Conservation (phyloP, 257 asterid genomes). For the Galeopsis tetrahit region DNA sequence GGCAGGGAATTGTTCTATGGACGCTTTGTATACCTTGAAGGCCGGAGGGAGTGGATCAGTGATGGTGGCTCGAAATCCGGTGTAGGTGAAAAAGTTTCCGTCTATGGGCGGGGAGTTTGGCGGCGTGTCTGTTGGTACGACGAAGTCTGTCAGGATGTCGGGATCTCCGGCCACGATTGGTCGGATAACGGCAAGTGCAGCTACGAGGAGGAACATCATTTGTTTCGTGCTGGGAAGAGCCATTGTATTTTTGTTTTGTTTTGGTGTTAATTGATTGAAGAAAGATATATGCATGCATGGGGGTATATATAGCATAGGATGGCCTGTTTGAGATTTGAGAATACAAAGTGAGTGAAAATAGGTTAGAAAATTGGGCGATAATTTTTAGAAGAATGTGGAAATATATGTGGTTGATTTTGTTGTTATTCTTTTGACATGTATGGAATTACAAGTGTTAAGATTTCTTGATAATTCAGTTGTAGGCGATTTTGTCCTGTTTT, state of each 20-base stretch:
- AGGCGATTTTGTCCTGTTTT: too few relatives aligned
- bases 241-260: constrained; percentile 9
- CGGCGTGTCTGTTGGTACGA: constrained; percentile 41
- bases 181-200: constrained; percentile 24
- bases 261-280: not conserved
- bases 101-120: constrained; percentile 30
- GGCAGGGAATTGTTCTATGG: constrained; percentile 52
- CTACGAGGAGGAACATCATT: not conserved
- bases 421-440: not conserved
- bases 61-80: constrained; percentile 45
- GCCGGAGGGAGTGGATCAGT: constrained; percentile 42
- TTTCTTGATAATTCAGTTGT: not conserved
- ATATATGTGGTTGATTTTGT: constrained; percentile 19
- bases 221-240: constrained; percentile 17
- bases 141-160: constrained; percentile 55
- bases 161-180: constrained; percentile 46
- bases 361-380: not conserved
- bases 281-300: too few relatives aligned
- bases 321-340: constrained; percentile 10
- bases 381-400: not conserved
- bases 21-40: constrained; percentile 50
- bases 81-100: constrained; percentile 56
- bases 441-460: not conserved
- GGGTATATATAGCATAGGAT: constrained; percentile 28
- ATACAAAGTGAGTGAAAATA: constrained; percentile 13